phyloP scores from a whole-genome alignment of 164 flowering plant species.

The Houttuynia cordata region DNA sequence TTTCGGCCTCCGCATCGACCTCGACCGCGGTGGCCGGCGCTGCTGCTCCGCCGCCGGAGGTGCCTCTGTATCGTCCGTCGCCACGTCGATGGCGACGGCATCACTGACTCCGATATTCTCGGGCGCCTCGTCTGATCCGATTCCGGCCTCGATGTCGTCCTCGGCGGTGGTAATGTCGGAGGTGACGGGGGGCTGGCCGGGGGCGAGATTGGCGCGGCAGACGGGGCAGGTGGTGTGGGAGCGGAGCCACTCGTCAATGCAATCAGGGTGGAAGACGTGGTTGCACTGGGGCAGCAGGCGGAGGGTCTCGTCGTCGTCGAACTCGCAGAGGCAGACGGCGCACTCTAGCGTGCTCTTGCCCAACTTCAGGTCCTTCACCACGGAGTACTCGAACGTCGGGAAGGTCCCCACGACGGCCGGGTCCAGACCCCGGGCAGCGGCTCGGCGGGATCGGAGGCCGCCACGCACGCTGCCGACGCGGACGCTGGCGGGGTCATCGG shows the following conservation, averaged over 20 bases:
- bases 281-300: constrained; percentile 30
- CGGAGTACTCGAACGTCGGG: constrained; percentile 25
- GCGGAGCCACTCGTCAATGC: constrained; percentile 31
- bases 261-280: constrained; percentile 36
- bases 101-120: not conserved
- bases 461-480: not conserved
- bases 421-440: constrained; percentile 17
- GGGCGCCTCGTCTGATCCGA: constrained; percentile 7
- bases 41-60: not conserved
- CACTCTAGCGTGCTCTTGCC: constrained; percentile 30
- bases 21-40: constrained; percentile 25
- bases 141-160: not conserved
- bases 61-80: not conserved
- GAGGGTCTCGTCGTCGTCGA: constrained; percentile 24
- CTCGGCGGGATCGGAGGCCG: not conserved
- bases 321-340: constrained; percentile 33
- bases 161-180: not conserved
- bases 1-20: constrained; percentile 11
- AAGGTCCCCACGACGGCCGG: constrained; percentile 15
- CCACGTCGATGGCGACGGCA: not conserved
- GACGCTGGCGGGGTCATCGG: not conserved
- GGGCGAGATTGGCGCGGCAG: constrained; percentile 24
- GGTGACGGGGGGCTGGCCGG: constrained; percentile 15
- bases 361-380: constrained; percentile 23
- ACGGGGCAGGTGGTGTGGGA: constrained; percentile 34